Evolutionary conservation across 768 basidiomycete genomes (phyloP).

Genomic region (Suillus americanus): DNA sequence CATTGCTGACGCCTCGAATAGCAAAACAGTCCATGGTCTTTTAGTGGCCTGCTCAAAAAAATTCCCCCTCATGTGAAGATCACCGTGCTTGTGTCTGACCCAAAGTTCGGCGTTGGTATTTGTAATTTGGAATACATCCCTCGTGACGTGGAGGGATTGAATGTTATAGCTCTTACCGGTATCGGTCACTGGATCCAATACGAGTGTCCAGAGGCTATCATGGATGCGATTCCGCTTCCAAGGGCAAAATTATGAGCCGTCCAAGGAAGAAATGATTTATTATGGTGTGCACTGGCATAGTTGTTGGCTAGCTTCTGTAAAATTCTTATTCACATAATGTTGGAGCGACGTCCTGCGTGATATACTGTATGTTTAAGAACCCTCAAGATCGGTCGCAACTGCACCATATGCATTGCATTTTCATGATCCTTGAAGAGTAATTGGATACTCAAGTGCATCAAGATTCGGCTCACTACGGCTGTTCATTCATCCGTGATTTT

Average conservation of each 20-base stretch:
- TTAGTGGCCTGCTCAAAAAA: slow-evolving; percentile 4
- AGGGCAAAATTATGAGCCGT: neutral
- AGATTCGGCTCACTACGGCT: neutral
- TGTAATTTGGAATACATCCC: slow-evolving; percentile 12
- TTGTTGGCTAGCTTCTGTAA: neutral
- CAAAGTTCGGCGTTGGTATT: neutral
- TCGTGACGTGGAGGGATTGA: slow-evolving; percentile 4
- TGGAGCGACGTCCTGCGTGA: neutral
- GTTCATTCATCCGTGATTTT: neutral
- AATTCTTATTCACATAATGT: neutral
- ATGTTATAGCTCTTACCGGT: slow-evolving; percentile 11
- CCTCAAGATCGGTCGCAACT: neutral
- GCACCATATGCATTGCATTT: neutral
- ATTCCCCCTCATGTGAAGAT: slow-evolving; percentile 11
- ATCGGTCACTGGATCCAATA: slow-evolving; percentile 28
- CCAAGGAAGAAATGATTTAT: neutral
- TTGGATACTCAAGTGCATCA: neutral
- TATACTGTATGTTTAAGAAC: neutral
- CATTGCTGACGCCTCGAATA: neutral
- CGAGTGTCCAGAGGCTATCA: slow-evolving; percentile 23
- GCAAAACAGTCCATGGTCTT: slow-evolving; percentile 21
- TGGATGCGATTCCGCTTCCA: slow-evolving; percentile 9
- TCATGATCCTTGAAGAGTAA: neutral
- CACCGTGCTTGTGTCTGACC: slow-evolving; percentile 21
- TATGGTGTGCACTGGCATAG: neutral